Base-by-base conservation (phyloP, 1,284 basidiomycete species). In the Albatrellus sp. region DNA sequence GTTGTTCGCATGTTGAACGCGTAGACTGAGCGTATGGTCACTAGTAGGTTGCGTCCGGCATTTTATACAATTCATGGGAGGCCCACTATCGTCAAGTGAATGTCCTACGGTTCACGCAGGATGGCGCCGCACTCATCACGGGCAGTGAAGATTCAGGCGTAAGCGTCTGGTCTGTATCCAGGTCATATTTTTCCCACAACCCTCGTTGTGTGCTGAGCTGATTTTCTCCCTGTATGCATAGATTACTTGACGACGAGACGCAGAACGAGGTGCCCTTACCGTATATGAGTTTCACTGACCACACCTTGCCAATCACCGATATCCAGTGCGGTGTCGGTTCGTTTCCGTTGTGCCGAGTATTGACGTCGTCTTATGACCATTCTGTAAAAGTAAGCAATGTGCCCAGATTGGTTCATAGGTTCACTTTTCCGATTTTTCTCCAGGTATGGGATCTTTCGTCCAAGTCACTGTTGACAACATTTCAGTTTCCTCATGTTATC, bases 51-150 rank as follows among this genome's bases (percentile, higher is more conserved):
- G 72, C 85, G 2, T 94, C 91, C 3, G 94, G 94, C 6, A 80
- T 90, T 36, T 69, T 98, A 38, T 85, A 86, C 62, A 79, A 86
- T 48, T 80, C 86, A 0, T 92, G 92, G 75, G 93, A 96, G 52
- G 93, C 91, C 7, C 94, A 98, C 62, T 98, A 97, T 64, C 87
- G 93, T 41, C 73, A 82, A 54, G 72, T 97, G 37, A 86, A 78
- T 46, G 80, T 86, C 3, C 65, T 98, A 2, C 75, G 73, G 34
- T 98, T 97, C 62, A 87, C 87, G 5, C 67, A 68, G 31, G 92
- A 97, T 56, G 84, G 85, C 31, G 73, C 75, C 17, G 78, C 82
- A 4, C 69, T 98, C 44, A 59, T 97, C 9, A 88, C 89, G 16
- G 90, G 83, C 8, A 90, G 89, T 35, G 86, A 93, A 48, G 94